These are phyloP conservation scores for Vigna angularis DNA, from an alignment of 306 rosid genomes.

Conservation along the genomic window DNA sequence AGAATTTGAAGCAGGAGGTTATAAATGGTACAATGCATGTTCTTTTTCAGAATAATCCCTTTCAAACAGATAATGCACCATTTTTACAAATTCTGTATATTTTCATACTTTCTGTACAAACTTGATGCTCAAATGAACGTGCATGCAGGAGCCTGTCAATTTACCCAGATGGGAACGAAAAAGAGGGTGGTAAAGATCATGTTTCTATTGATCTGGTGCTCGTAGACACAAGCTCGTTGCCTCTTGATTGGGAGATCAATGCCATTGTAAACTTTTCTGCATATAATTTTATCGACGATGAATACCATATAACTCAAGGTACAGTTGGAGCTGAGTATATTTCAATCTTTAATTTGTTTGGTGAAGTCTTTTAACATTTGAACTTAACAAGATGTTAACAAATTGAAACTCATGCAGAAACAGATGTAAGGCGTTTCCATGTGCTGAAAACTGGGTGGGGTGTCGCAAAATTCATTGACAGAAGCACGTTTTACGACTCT, in stretches of 20 bases:
- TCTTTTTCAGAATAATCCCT: not conserved
- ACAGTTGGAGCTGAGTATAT: not conserved
- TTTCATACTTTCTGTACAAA: no score
- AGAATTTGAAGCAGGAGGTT: conserved; percentile 53
- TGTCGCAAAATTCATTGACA: conserved; percentile 42
- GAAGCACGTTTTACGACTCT: conserved; percentile 39
- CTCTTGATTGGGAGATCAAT: conserved; percentile 50
- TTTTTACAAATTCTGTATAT: no score
- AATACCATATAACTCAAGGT: conserved; percentile 49
- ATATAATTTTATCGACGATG: conserved; percentile 38
- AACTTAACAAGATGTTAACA: not conserved
- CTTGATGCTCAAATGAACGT: no score
- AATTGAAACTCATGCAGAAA: conserved; percentile 38
- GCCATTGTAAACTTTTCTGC: conserved; percentile 51
- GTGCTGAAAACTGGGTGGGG: conserved; percentile 47
- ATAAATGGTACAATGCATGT: conserved; percentile 47
- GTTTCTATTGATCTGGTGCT: conserved; percentile 49
- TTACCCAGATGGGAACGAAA: conserved; percentile 50
- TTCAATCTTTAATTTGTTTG: no score
- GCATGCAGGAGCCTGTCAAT: conserved; percentile 38
- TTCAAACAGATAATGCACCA: not conserved
- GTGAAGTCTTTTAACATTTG: no score
- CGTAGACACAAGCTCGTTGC: not conserved
- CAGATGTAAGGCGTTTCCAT: conserved; percentile 39
- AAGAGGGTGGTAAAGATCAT: conserved; percentile 42